Base-by-base conservation (phyloP, 257 asterid species). In the Gardenia jasminoides region DNA sequence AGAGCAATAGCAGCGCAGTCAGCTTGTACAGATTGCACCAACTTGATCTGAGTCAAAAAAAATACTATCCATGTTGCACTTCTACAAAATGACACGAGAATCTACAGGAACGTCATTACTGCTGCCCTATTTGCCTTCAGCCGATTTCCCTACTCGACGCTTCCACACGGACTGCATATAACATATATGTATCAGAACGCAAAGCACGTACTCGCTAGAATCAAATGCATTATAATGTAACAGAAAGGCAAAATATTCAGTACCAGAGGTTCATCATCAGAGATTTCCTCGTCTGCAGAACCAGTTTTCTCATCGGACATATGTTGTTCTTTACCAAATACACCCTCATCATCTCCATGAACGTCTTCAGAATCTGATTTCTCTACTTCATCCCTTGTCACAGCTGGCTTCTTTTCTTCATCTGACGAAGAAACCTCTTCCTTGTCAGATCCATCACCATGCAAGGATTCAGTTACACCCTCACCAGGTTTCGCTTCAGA, bases 181-280 rank as follows among this genome's bases (percentile, higher is more conserved):
- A 46, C 64, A 76, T 8, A 82, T 44, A 54, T 31, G 52, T n/a
- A 59, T 84, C 73, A 84, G 82, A 20, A 71, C 31, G 67, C 65
- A 70, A 52, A 66, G 22, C 41, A 31, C 69, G 19, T 26, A 56
- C 61, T 62, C 30, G 7, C 33, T 17, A 24, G 59, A 19, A 28
- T 17, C 9, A 47, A 59, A 58, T 30, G 12, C 33, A 39, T 67
- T 65, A 70, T 20, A 75, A 39, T 54, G 26, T 0, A 33, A 75
- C 65, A 65, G 4, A 22, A 68, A 50, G 3, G 24, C 16, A 43
- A 58, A 30, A 72, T 69, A 85, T 52, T 48, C 44, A 72, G 75
- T 93, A 96, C 99, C 91, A 96, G 93, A 78, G 93, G 97, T 88
- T 92, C 97, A 36, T 96, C 91, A 26, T 96, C 99, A 31, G 96